Evolutionary conservation across 352 stramenopile genomes (phyloP).

Genomic region (Chloridella minuta): DNA sequence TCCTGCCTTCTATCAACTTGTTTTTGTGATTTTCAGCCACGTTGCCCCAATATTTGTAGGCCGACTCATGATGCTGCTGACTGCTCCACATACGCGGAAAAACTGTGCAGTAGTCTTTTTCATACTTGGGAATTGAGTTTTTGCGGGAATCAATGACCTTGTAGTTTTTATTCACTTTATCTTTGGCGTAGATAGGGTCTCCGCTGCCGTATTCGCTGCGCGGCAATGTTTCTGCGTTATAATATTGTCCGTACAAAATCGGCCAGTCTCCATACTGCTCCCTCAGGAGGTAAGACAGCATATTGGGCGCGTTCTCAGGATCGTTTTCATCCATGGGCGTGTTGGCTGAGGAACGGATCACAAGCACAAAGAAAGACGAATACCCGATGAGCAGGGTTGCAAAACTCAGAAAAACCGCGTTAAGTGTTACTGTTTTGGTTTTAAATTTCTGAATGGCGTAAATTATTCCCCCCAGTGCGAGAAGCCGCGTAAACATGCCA

Average conservation of each 20-base stretch:
- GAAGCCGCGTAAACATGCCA: background rate
- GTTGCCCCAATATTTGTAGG: background rate
- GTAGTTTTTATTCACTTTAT: background rate
- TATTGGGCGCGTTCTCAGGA: background rate
- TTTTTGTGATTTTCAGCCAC: background rate
- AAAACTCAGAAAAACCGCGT: slow-evolving; percentile 1
- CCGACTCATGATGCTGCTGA: background rate
- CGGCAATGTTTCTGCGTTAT: background rate
- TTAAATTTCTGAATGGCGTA: background rate
- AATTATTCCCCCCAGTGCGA: background rate
- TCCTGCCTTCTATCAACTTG: background rate
- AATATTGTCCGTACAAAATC: background rate
- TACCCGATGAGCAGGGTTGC: background rate
- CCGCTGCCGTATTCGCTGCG: background rate
- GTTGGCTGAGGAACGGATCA: background rate
- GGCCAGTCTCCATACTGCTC: background rate
- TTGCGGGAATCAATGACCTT: background rate
- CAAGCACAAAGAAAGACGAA: background rate
- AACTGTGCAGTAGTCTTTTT: background rate
- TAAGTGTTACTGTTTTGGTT: background rate
- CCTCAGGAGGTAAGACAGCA: background rate
- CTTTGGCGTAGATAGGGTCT: background rate
- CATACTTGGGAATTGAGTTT: slow-evolving; percentile 1
- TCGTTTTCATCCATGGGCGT: background rate
- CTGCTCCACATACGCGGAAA: background rate